phyloP scores from a whole-genome alignment of 1,284 basidiomycete species.

The Trichosporon sp. region DNA sequence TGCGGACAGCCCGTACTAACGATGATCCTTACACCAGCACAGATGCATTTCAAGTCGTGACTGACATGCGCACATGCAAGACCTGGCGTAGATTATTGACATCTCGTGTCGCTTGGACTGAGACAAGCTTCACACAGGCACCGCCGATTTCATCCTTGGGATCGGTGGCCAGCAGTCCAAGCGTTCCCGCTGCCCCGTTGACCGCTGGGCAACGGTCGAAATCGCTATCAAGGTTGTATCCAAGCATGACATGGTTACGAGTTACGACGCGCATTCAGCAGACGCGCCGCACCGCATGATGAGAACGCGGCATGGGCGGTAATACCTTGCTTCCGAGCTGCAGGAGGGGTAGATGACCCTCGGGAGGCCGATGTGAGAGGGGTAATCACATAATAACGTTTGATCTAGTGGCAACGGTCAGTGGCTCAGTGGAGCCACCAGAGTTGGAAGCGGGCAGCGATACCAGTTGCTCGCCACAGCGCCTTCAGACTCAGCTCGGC shows the following conservation, averaged over 20 bases:
- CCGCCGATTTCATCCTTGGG: not conserved
- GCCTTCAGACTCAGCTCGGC: no score
- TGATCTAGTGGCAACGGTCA: not conserved
- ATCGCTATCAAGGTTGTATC: slow-evolving; percentile 5
- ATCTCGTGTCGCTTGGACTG: not conserved
- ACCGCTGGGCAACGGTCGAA: not conserved
- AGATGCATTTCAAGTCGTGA: not conserved
- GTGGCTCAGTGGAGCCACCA: not conserved
- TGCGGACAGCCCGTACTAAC: not conserved
- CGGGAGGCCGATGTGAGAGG: not conserved
- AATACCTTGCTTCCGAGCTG: not conserved
- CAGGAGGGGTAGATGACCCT: not conserved
- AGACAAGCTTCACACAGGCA: not conserved
- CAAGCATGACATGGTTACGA: not conserved
- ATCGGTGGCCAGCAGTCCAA: not conserved
- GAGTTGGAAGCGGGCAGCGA: no score
- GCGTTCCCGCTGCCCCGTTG: not conserved
- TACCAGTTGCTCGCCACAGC: no score
- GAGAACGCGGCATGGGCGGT: not conserved
- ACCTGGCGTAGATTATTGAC: not conserved
- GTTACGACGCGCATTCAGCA: no score
- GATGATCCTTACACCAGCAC: not conserved
- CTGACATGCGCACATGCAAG: not conserved
- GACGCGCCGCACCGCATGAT: not conserved
- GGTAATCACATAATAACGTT: not conserved